phyloP scores from a whole-genome alignment of 441 rosid species.

The Manihot esculenta region DNA sequence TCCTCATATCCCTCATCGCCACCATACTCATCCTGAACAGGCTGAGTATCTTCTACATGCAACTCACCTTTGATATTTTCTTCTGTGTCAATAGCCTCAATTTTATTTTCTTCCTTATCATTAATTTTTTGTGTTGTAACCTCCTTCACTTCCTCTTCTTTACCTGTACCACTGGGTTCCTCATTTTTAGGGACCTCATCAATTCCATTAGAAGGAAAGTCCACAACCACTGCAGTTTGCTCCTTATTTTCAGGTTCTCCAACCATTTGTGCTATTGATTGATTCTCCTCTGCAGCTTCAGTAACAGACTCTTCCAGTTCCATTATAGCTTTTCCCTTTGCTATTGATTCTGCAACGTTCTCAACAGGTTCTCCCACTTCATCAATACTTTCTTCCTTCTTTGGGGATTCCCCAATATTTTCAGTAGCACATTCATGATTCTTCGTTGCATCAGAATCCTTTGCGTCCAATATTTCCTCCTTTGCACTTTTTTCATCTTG shows the following conservation, averaged over 20 bases:
- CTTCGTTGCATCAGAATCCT: constrained; percentile 16
- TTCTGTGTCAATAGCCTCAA: constrained; percentile 18
- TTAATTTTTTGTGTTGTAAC: constrained; percentile 19
- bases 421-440: constrained; percentile 20
- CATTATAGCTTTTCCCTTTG: constrained; percentile 6
- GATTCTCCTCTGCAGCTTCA: constrained; percentile 19
- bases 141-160: constrained; percentile 18
- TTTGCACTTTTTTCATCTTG: constrained; percentile 26
- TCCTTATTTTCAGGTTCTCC: constrained; percentile 22
- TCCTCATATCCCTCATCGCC: constrained; percentile 53
- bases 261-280: constrained; percentile 21
- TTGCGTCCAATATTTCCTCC: constrained; percentile 18
- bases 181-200: constrained; percentile 19
- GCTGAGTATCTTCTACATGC: constrained; percentile 27
- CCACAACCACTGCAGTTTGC: constrained; percentile 22
- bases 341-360: constrained; percentile 14
- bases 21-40: constrained; percentile 33
- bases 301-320: constrained; percentile 27
- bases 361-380: constrained; percentile 24
- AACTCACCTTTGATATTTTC: constrained; percentile 24
- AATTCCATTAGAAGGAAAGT: constrained; percentile 22
- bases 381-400: constrained; percentile 12
- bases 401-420: constrained; percentile 17
- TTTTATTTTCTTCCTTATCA: constrained; percentile 22
- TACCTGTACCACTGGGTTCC: constrained; percentile 15